A percentile compares a stretch with the other conserved stretches of the same genome.
phyloP scores from a whole-genome alignment of 768 basidiomycete genomes.

The Gloeopeniophorella convolvens region DNA sequence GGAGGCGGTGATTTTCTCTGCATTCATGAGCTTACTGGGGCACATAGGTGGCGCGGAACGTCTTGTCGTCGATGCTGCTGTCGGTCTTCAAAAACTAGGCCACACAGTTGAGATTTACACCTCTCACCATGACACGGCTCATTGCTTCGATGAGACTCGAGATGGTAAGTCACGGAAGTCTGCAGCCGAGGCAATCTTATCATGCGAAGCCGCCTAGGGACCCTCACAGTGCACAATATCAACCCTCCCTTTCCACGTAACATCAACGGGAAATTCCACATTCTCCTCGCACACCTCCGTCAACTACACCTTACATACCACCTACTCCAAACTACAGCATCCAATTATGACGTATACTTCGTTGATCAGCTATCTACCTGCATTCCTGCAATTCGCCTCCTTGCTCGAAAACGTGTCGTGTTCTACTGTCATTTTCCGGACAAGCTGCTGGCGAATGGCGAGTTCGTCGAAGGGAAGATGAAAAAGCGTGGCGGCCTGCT shows the following conservation, averaged over 20 bases:
- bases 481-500: constrained; percentile 41
- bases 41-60: constrained; percentile 98
- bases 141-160: constrained; percentile 91
- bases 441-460: constrained; percentile 76
- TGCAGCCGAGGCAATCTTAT: neutral
- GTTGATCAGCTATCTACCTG: constrained; percentile 95
- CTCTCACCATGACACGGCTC: constrained; percentile 78
- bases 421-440: constrained; percentile 99
- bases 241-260: constrained; percentile 75
- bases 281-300: constrained; percentile 81
- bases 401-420: constrained; percentile 73
- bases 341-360: constrained; percentile 77
- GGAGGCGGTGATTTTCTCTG: no score
- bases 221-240: constrained; percentile 68
- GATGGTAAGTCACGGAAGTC: constrained; percentile 52
- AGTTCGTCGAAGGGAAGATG: constrained; percentile 48
- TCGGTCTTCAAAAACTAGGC: constrained; percentile 78
- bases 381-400: constrained; percentile 68
- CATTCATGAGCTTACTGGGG: no score
- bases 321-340: constrained; percentile 45
- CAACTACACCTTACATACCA: constrained; percentile 76
- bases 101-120: constrained; percentile 89
- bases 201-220: constrained; percentile 53
- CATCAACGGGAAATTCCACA: constrained; percentile 74
- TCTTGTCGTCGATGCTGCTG: constrained; percentile 89